Evolutionary conservation across 257 asterid genomes (phyloP).

Genomic region (Jacaranda mimosifolia): DNA sequence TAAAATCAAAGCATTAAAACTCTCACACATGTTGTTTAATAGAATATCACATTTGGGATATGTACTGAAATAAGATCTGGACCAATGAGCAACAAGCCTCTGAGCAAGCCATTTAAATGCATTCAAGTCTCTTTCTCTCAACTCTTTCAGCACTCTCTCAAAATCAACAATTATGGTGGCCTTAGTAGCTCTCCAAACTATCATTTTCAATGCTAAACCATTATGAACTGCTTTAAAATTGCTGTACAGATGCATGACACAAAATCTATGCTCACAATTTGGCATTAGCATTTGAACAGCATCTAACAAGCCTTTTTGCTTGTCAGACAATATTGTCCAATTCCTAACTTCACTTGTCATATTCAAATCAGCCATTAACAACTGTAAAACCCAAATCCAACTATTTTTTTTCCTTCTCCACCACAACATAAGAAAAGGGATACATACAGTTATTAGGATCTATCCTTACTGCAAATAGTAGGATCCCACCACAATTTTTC

Average conservation of each 20-base stretch:
- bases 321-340: neutral
- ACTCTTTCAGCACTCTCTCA: too few relatives aligned
- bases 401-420: neutral
- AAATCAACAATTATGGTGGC: too few relatives aligned
- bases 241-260: constrained; percentile 13
- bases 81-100: too few relatives aligned
- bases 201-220: neutral
- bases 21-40: too few relatives aligned
- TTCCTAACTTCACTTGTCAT: neutral
- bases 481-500: neutral
- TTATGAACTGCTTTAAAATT: neutral
- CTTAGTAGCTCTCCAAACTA: neutral
- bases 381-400: neutral
- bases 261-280: constrained; percentile 10
- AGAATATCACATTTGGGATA: too few relatives aligned
- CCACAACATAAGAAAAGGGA: neutral
- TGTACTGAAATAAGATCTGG: too few relatives aligned
- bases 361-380: too few relatives aligned
- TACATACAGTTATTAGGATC: neutral
- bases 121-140: too few relatives aligned
- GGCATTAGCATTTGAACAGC: neutral
- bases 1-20: too few relatives aligned
- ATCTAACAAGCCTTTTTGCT: neutral
- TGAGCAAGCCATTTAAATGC: too few relatives aligned
- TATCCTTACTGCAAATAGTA: neutral